phyloP scores from a whole-genome alignment of 345 rosid species.

The Eucalyptus camaldulensis region DNA sequence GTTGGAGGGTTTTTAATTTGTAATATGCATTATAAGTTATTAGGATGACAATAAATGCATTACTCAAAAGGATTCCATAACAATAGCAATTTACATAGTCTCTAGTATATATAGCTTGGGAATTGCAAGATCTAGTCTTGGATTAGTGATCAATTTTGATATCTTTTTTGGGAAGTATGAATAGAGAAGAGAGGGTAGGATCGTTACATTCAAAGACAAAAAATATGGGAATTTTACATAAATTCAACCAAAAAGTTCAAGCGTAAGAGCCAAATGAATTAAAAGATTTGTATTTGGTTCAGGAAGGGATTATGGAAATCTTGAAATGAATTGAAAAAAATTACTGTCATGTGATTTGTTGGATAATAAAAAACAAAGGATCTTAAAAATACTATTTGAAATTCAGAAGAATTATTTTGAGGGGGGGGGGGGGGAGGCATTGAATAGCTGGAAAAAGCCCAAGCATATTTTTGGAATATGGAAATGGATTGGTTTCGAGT shows the following conservation, averaged over 20 bases:
- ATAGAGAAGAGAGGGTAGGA: not conserved
- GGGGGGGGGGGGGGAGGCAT: not conserved
- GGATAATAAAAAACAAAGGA: not conserved
- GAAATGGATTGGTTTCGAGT: not conserved
- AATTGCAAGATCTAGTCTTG: not conserved
- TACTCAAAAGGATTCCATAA: not conserved
- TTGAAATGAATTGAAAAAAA: not conserved
- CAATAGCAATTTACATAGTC: not conserved
- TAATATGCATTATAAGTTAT: not conserved
- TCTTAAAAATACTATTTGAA: not conserved
- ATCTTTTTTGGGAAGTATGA: not conserved
- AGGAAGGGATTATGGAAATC: not conserved
- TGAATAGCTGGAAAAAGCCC: not conserved
- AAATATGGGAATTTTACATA: not conserved
- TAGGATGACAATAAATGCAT: not conserved
- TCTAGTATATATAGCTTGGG: not conserved
- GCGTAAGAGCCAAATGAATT: not conserved
- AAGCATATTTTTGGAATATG: not conserved
- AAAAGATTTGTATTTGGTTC: not conserved
- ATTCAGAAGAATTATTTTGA: not conserved
- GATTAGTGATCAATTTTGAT: not conserved
- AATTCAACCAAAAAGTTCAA: not conserved
- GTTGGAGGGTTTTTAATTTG: not conserved
- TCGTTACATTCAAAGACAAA: not conserved
- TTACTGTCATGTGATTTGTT: not conserved